Base-by-base conservation (phyloP, 768 basidiomycete genomes). In the Macrolepiota fuliginosa region DNA sequence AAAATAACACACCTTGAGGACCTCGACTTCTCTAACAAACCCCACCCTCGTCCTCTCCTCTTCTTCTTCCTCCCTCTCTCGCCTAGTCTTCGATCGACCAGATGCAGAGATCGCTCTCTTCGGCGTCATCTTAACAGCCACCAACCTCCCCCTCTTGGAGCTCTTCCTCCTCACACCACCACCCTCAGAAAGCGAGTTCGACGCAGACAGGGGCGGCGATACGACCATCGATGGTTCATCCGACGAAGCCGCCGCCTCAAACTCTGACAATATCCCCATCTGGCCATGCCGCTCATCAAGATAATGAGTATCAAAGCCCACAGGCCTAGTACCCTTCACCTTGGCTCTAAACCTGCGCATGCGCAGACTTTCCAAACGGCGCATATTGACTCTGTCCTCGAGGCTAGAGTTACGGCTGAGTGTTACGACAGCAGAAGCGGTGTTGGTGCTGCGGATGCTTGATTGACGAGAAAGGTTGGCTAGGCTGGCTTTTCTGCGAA, bases 21-120 rank as follows among this genome's bases (percentile, higher is more conserved):
- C 88, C 69, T 92, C 90, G 15, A 92, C 92, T 74, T 94, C 92
- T 27, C 92, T 78, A 29, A 91, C 83, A 65, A 94, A 93, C 51
- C 85, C 85, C 51, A 92, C 89, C 42, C 90, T 70, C 60, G 90
- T 92, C 60, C 91, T 75, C 62, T 91, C 88, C 67, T 88, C 86
- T 63, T 83, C 86, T 63, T 83, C 81, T 66, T 76, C 72, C 40
- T 76, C 73, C 29, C 63, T 67, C 27, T 65, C 66, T 39, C 63
- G 62, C 52, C 54, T 68, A 12, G 62, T 61, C 55, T 45, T 54
- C 17, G 63, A 35, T 42, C 40, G 40, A 19, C 40, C 40, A 10
- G 54, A 50, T 22, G 51, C 35, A n/a, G 68, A 69, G 24, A 63
- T 59, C 12, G 66, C 63, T 35, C 71, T 73, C 58, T 81, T 69